Conservation (phyloP, 129 eudicot species). For the Smallanthus sonchifolius region DNA sequence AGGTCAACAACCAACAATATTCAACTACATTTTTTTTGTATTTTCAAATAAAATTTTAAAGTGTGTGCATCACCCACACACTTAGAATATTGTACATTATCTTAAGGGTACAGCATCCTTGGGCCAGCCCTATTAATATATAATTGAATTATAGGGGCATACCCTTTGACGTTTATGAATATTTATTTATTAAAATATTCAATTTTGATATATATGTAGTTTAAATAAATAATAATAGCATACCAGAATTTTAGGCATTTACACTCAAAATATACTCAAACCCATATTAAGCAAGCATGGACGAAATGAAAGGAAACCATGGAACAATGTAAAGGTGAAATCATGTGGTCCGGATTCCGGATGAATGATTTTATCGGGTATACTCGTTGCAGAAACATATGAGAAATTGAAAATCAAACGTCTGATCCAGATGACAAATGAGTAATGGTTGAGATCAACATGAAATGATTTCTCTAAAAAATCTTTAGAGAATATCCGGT, state of each 20-base stretch:
- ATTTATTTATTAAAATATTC: neutral
- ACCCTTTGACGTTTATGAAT: conserved; percentile 18
- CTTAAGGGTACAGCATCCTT: conserved; percentile 18
- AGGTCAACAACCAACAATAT: conserved; percentile 13
- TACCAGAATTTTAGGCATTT: neutral
- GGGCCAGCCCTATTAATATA: conserved; percentile 12
- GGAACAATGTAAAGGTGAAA: neutral
- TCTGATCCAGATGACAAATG: no score
- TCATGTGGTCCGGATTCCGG: neutral
- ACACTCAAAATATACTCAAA: neutral
- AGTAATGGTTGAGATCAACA: no score
- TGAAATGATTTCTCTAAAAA: no score
- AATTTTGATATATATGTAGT: neutral
- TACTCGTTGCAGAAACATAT: neutral
- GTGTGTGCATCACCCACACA: conserved; percentile 15
- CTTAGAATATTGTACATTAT: conserved; percentile 24
- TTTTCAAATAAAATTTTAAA: conserved; percentile 10
- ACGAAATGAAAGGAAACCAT: neutral
- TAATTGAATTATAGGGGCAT: conserved; percentile 13
- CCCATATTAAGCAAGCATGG: neutral
- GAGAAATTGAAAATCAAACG: no score
- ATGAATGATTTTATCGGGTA: neutral
- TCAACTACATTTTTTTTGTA: conserved; percentile 11
- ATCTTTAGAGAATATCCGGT: no score
- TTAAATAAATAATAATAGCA: neutral